Evolutionary conservation across 306 rosid genomes (phyloP).

Genomic region (Prosopis cineraria): DNA sequence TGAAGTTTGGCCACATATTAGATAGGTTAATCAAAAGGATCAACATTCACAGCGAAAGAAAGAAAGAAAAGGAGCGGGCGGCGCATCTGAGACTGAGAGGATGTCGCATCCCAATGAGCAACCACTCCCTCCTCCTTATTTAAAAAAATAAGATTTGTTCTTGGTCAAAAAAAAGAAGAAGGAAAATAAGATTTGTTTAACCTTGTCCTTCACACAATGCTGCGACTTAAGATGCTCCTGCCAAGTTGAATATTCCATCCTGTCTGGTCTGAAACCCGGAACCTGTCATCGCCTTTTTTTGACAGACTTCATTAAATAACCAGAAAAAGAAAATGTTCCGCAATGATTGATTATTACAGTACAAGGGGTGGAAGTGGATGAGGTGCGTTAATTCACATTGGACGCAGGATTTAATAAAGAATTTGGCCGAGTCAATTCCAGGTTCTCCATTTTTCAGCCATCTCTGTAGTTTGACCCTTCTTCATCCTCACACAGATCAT

Average conservation of each 20-base stretch:
- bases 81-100: no score
- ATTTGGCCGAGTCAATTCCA: background rate
- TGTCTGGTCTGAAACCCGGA: background rate
- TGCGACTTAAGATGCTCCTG: background rate
- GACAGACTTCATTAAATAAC: background rate
- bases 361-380: background rate
- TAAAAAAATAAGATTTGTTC: background rate
- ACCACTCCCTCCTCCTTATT: background rate
- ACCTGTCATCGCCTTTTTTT: background rate
- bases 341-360: background rate
- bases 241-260: conserved; percentile 6
- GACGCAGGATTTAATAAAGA: background rate
- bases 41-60: background rate
- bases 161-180: no score
- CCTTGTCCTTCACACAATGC: background rate
- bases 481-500: background rate
- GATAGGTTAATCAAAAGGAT: background rate
- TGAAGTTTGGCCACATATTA: background rate
- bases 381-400: background rate
- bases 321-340: background rate
- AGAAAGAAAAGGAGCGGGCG: no score
- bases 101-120: background rate
- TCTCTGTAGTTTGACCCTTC: background rate
- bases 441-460: background rate
- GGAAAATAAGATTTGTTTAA: background rate